A percentile compares a stretch with the other conserved stretches of the same genome.
Conservation (phyloP, 805 yeast genomes). For the Blastobotrys parvus region DNA sequence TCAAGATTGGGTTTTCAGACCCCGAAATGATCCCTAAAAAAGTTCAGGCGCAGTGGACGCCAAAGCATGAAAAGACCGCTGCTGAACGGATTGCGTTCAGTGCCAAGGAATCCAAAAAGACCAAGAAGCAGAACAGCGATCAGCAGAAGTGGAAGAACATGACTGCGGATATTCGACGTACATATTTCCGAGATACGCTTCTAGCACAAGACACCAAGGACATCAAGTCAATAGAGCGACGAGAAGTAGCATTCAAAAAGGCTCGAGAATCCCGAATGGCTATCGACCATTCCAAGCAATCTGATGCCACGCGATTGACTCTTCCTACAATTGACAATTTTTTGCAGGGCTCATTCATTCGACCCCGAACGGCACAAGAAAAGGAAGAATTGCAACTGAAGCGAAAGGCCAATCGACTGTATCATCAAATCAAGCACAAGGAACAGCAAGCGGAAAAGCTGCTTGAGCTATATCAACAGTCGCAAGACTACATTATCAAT, state of each 20-base stretch:
- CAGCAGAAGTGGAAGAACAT: conserved; percentile 39
- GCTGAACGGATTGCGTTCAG: conserved; percentile 49
- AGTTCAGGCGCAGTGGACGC: conserved; percentile 45
- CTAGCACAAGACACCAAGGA: conserved; percentile 44
- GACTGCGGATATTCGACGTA: conserved; percentile 61
- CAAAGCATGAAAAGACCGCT: conserved; percentile 42
- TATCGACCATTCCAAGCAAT: conserved; percentile 27
- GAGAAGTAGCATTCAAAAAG: conserved; percentile 31
- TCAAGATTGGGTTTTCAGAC: conserved; percentile 65
- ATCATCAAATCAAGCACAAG: conserved; percentile 42
- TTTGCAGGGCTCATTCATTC: conserved; percentile 60
- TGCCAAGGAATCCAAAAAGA: conserved; percentile 38
- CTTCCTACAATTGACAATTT: conserved; percentile 63
- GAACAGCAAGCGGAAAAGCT: conserved; percentile 48
- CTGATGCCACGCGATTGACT: conserved; percentile 50
- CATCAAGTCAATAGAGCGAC: conserved; percentile 31
- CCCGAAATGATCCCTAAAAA: conserved; percentile 54
- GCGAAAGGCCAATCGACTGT: conserved; percentile 58
- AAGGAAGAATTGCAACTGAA: conserved; percentile 45
- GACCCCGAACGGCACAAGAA: conserved; percentile 68
- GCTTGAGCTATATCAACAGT: conserved; percentile 62
- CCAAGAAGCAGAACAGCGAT: conserved; percentile 18
- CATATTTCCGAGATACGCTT: conserved; percentile 58
- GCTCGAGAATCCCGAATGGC: conserved; percentile 27
- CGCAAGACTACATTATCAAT: conserved; percentile 61